These are phyloP conservation scores for Spatholobus suberectus DNA, from an alignment of 306 rosid genomes.

Conservation along the genomic window DNA sequence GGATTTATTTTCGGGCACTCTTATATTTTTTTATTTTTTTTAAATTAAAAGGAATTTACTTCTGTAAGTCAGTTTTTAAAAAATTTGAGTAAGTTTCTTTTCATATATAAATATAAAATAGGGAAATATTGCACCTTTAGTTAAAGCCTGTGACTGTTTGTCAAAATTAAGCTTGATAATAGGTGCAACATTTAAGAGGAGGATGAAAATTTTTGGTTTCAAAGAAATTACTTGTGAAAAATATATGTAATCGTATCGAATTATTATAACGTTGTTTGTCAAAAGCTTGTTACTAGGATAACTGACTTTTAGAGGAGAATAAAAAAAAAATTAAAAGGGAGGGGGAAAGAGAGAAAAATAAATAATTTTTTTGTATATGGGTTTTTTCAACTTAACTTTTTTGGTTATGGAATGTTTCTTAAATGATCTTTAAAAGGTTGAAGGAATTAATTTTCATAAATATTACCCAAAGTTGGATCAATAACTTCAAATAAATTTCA, in stretches of 20 bases:
- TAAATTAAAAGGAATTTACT: too few relatives aligned
- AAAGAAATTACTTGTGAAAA: not conserved
- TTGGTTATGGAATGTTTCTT: not conserved
- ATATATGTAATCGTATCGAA: not conserved
- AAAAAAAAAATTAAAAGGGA: not conserved
- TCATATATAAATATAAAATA: too few relatives aligned
- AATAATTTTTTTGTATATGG: too few relatives aligned
- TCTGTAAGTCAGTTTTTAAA: too few relatives aligned
- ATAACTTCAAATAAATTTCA: conserved; percentile 4
- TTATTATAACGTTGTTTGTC: not conserved
- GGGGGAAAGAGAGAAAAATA: not conserved
- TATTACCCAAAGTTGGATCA: not conserved
- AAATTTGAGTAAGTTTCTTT: too few relatives aligned
- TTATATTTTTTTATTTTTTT: too few relatives aligned
- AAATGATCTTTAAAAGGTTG: not conserved
- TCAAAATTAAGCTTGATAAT: not conserved
- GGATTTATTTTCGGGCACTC: too few relatives aligned
- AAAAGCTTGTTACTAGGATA: not conserved
- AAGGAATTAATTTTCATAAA: not conserved
- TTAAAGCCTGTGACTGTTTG: not conserved
- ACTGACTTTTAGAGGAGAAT: not conserved
- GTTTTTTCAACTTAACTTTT: too few relatives aligned
- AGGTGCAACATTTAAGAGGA: not conserved
- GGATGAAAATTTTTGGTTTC: not conserved
- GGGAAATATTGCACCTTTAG: too few relatives aligned